Evolutionary conservation across 2,329 filamentous ascomycete genomes (phyloP).

Genomic region (Ophiosphaerella korrae): DNA sequence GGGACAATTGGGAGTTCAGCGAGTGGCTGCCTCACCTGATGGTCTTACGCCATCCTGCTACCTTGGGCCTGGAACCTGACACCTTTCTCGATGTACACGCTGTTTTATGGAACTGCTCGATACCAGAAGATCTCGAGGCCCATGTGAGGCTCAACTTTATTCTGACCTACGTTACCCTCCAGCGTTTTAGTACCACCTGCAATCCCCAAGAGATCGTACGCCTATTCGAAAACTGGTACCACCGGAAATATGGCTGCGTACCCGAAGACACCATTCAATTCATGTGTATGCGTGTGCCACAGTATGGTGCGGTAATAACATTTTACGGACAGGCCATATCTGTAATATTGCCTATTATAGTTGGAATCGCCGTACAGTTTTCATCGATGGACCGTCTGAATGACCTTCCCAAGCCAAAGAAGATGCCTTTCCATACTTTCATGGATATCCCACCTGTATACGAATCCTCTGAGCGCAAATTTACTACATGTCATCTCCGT

Average conservation of each 20-base stretch:
- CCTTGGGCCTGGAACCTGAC: constrained; percentile 10
- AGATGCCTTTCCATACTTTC: constrained; percentile 15
- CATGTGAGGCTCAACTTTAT: constrained; percentile 21
- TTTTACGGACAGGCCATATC: constrained; percentile 12
- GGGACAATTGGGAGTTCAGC: constrained; percentile 3
- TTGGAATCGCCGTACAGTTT: constrained; percentile 7
- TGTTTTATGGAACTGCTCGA: background rate
- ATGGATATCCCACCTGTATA: constrained; percentile 23
- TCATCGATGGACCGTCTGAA: background rate
- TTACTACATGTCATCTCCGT: constrained; percentile 19
- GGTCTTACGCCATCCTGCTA: constrained; percentile 20
- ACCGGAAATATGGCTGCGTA: too few species aligned
- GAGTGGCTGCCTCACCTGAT: constrained; percentile 30
- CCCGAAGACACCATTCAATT: background rate
- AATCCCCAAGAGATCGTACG: background rate
- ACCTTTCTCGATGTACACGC: constrained; percentile 8
- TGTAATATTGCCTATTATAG: constrained; percentile 6
- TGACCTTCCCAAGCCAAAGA: constrained; percentile 13
- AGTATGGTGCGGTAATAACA: constrained; percentile 1
- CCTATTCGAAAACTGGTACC: background rate
- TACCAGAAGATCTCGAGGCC: background rate
- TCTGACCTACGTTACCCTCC: constrained; percentile 16
- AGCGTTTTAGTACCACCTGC: constrained; percentile 7
- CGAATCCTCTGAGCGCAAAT: constrained; percentile 3
- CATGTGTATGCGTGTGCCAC: constrained; percentile 11